These are phyloP conservation scores for Cnidoscolus chayamansa DNA, from an alignment of 441 rosid genomes.

Conservation along the genomic window DNA sequence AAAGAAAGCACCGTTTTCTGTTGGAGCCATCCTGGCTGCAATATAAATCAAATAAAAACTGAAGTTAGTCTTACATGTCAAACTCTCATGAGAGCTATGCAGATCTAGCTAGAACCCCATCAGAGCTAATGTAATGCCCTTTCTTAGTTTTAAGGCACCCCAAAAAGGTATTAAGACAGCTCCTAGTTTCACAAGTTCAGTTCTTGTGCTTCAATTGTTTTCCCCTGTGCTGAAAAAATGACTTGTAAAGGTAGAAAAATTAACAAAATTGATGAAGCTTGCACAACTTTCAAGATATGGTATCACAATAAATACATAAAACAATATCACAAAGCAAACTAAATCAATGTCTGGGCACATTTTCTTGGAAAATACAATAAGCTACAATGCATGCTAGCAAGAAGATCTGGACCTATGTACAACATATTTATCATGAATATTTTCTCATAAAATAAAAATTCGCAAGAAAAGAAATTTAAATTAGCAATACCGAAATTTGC, in stretches of 20 bases:
- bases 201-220: neutral
- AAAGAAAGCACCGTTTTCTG: conserved; percentile 50
- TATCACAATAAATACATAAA: neutral
- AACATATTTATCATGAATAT: neutral
- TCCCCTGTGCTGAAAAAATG: neutral
- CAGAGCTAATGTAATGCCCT: neutral
- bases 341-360: neutral
- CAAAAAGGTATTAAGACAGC: neutral
- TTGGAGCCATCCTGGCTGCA: conserved; percentile 54
- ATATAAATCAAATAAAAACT: conserved; percentile 17
- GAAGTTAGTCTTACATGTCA: conserved; percentile 9
- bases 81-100: conserved; percentile 7
- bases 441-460: neutral
- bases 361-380: conserved; percentile 1
- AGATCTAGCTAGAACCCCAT: neutral
- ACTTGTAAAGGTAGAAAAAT: neutral
- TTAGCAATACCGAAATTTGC: conserved; percentile 44
- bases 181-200: conserved; percentile 10
- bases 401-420: neutral
- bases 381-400: neutral
- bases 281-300: neutral
- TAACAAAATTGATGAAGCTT: neutral
- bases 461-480: conserved; percentile 8
- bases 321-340: neutral
- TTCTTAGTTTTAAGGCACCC: neutral